phyloP scores from a whole-genome alignment of 208 protist species.

The Leishmania arabica region DNA sequence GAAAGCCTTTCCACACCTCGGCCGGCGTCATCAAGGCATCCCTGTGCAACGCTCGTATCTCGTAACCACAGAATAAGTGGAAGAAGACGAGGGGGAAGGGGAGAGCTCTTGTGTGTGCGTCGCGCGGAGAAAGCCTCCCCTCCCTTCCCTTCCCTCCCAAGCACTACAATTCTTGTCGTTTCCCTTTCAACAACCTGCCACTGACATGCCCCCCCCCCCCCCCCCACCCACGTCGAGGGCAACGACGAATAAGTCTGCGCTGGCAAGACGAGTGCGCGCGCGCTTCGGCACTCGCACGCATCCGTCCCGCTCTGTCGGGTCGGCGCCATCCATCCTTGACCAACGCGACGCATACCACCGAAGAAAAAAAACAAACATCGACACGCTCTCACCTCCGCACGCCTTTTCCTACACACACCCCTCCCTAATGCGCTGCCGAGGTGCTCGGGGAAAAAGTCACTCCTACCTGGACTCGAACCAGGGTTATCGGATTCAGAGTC shows the following conservation, averaged over 20 bases:
- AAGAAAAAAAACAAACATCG: too few relatives aligned
- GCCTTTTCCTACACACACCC: neutral
- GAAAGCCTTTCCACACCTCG: constrained; percentile 66
- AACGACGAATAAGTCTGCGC: neutral
- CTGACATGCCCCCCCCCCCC: neutral
- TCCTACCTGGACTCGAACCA: constrained; percentile 94
- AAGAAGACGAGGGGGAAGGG: neutral
- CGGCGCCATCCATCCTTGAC: neutral
- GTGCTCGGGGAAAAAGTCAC: constrained; percentile 9
- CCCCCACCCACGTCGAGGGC: neutral
- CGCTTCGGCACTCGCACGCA: neutral
- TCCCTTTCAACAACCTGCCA: neutral
- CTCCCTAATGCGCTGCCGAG: too few relatives aligned
- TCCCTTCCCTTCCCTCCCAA: neutral
- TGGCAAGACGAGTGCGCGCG: neutral
- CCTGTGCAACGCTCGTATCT: constrained; percentile 70
- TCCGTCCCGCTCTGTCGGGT: neutral
- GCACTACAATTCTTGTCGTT: neutral
- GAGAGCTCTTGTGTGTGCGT: neutral
- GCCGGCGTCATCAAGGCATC: constrained; percentile 64
- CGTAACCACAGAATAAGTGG: constrained; percentile 29
- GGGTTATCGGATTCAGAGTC: constrained; percentile 94
- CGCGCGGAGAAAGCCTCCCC: neutral
- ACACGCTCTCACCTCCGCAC: neutral
- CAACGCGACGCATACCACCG: neutral